Conservation (phyloP, 2,329 filamentous ascomycete species). For the Apiospora marii region DNA sequence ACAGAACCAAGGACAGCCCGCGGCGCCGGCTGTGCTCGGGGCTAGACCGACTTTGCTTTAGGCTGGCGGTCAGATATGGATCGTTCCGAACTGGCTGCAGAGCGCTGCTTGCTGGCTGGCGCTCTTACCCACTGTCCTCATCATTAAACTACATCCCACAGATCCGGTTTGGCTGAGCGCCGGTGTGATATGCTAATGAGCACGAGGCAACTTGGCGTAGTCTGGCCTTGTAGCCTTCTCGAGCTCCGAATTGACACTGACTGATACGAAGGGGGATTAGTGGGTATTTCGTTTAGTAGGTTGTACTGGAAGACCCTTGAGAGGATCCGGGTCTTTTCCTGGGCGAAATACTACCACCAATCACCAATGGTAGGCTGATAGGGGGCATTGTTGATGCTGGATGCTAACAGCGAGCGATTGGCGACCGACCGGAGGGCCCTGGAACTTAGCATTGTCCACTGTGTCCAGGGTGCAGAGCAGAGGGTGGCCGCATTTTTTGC, state of each 20-base stretch:
- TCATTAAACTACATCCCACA: constrained; percentile 1
- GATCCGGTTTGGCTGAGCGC: neutral
- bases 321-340: neutral
- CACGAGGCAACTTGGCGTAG: neutral
- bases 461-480: neutral
- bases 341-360: neutral
- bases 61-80: constrained; percentile 16
- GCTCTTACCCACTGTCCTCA: neutral
- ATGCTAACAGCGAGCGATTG: neutral
- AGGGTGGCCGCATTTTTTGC: neutral
- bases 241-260: neutral
- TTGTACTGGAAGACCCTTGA: neutral
- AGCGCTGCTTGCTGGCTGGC: neutral
- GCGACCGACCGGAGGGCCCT: neutral
- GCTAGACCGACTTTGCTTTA: constrained; percentile 12
- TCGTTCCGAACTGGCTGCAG: constrained; percentile 4
- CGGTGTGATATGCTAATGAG: neutral
- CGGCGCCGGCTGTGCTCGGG: constrained; percentile 12
- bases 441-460: constrained; percentile 5
- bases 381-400: neutral
- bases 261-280: neutral
- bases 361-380: neutral
- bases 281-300: neutral
- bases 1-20: neutral
- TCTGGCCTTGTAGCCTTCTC: neutral